A percentile compares a stretch with the other conserved stretches of the same genome.
phyloP scores from a whole-genome alignment of 495 filamentous ascomycete species.

The Penicillium subrubescens region DNA sequence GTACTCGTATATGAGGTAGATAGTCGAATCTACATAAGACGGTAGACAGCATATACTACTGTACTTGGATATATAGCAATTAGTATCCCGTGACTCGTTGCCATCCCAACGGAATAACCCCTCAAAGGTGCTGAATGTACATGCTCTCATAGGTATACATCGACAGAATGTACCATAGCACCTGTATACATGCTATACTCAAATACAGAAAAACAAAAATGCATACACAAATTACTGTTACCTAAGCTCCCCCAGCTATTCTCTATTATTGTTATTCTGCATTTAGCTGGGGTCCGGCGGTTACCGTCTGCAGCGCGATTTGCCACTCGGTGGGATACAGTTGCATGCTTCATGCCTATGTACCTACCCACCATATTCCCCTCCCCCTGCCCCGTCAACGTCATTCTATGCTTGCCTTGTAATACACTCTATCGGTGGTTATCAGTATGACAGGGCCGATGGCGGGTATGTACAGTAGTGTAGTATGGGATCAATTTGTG shows the following conservation, averaged over 20 bases:
- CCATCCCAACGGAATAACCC: neutral
- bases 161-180: neutral
- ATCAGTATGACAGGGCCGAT: neutral
- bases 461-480: neutral
- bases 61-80: neutral
- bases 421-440: neutral
- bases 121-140: neutral
- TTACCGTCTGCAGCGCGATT: neutral
- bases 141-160: neutral
- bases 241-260: neutral
- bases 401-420: slow-evolving; percentile 3
- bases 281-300: neutral
- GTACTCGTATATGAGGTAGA: neutral
- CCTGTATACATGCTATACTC: neutral
- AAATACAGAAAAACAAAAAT: neutral
- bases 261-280: neutral
- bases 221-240: neutral
- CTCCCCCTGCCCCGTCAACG: neutral
- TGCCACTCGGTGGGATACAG: neutral
- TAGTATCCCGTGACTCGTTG: neutral
- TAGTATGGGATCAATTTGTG: neutral
- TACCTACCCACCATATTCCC: neutral
- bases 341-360: neutral
- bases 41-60: neutral
- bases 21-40: neutral